A percentile compares a stretch with the other conserved stretches of the same genome.
Conservation (phyloP, 768 basidiomycete species). For the Chalciporus sphaerocephalus region DNA sequence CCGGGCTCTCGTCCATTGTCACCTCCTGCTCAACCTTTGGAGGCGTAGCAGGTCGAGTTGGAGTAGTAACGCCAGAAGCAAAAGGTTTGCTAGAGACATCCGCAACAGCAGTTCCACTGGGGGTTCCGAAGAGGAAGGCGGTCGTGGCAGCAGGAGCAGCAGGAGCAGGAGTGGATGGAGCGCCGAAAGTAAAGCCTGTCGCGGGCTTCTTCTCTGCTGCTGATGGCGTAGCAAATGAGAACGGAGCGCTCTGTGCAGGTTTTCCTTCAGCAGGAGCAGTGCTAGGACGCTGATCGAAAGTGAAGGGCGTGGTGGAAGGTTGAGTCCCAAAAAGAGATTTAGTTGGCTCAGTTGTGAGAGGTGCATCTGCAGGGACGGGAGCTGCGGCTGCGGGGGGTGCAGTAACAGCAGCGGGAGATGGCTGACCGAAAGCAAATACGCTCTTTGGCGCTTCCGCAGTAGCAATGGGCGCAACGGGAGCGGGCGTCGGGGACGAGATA, state of each 20-base stretch:
- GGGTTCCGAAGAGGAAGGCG: slow-evolving; percentile 50
- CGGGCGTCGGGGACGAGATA: slow-evolving; percentile 11
- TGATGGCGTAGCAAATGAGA: slow-evolving; percentile 33
- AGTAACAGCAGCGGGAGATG: slow-evolving; percentile 5
- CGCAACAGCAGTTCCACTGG: slow-evolving; percentile 32
- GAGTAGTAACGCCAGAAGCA: slow-evolving; percentile 43
- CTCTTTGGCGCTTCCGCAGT: slow-evolving; percentile 30
- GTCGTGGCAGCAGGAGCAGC: slow-evolving; percentile 25
- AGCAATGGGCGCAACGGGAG: slow-evolving; percentile 10
- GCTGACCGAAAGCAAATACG: slow-evolving; percentile 32
- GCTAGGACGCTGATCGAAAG: slow-evolving; percentile 37
- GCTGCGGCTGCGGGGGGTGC: slow-evolving; percentile 6
- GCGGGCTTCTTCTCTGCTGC: slow-evolving; percentile 34
- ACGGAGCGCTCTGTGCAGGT: slow-evolving; percentile 12
- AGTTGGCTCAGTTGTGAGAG: slow-evolving; percentile 31
- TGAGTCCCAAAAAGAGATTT: slow-evolving; percentile 41
- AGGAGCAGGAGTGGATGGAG: slow-evolving; percentile 33
- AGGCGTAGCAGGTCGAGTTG: slow-evolving; percentile 56
- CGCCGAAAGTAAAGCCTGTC: slow-evolving; percentile 42
- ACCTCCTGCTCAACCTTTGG: slow-evolving; percentile 65
- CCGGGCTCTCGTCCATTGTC: slow-evolving; percentile 80
- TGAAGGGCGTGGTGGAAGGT: slow-evolving; percentile 33
- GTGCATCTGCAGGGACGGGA: slow-evolving; percentile 4
- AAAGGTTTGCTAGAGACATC: slow-evolving; percentile 51
- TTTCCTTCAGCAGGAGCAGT: slow-evolving; percentile 25